Percentiles rank a stretch among this genome's conserved stretches.
These are phyloP conservation scores for Fusarium tuaranense DNA, from an alignment of 2,329 filamentous ascomycete genomes.

Conservation along the genomic window DNA sequence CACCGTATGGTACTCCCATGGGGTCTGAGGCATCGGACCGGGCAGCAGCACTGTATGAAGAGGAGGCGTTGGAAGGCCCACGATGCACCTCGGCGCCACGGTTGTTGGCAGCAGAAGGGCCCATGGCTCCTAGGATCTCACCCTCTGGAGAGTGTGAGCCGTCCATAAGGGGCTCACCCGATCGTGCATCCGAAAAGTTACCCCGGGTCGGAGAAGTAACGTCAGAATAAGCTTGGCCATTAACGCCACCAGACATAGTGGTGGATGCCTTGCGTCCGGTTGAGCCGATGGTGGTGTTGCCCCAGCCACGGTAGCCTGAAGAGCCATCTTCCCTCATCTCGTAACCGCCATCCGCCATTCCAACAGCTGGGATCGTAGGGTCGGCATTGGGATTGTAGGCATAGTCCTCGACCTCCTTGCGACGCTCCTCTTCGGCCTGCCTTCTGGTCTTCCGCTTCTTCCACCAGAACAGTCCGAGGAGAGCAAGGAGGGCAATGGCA, in stretches of 20 bases:
- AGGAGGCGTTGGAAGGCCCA: constrained; percentile 94
- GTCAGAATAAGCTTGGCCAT: constrained; percentile 78
- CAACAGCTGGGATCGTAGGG: constrained; percentile 74
- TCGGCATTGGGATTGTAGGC: constrained; percentile 98
- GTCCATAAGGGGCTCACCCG: constrained; percentile 71
- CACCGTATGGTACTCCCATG: constrained; percentile 60
- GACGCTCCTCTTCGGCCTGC: constrained; percentile 85
- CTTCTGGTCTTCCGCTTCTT: constrained; percentile 88
- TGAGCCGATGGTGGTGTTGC: constrained; percentile 77
- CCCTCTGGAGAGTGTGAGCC: constrained; percentile 72
- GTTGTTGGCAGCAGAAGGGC: constrained; percentile 75
- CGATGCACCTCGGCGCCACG: constrained; percentile 80
- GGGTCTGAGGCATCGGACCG: constrained; percentile 77
- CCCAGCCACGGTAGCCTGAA: constrained; percentile 94
- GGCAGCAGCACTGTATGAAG: constrained; percentile 87
- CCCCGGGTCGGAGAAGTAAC: constrained; percentile 73
- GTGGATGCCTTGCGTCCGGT: constrained; percentile 88
- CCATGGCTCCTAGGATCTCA: constrained; percentile 86
- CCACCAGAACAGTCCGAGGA: constrained; percentile 86
- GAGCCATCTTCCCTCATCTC: constrained; percentile 83
- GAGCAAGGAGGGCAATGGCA: constrained; percentile 82
- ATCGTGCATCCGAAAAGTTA: constrained; percentile 75
- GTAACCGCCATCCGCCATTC: constrained; percentile 65
- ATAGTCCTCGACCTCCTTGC: constrained; percentile 98
- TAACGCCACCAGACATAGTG: constrained; percentile 82